Percentiles rank a stretch among this genome's conserved stretches.
Conservation (phyloP, 1,139 yeast species). For the Protomyces lactucae-debilis region DNA sequence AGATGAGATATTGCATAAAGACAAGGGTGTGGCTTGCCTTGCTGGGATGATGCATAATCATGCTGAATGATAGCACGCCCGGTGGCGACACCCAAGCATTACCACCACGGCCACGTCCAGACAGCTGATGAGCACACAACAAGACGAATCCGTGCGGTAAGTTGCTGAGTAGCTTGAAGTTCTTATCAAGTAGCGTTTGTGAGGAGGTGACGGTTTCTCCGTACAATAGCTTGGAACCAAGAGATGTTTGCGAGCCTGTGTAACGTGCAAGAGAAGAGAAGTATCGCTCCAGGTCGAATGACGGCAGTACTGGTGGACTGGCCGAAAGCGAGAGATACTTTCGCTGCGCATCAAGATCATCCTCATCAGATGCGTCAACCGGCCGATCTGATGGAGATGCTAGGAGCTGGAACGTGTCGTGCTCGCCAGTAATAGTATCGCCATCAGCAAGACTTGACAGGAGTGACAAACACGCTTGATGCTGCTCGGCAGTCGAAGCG, state of each 20-base stretch:
- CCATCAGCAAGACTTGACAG: background rate
- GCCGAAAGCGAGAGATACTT: conserved; percentile 1
- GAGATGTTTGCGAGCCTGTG: conserved; percentile 35
- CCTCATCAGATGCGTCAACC: background rate
- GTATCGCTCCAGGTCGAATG: background rate
- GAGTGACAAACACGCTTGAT: background rate
- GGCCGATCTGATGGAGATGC: background rate
- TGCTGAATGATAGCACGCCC: conserved; percentile 83
- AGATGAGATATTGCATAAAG: conserved; percentile 78
- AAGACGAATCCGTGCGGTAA: conserved; percentile 69
- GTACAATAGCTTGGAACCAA: conserved; percentile 65
- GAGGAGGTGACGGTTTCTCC: conserved; percentile 92
- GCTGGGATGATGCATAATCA: conserved; percentile 47
- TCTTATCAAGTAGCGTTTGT: conserved; percentile 67
- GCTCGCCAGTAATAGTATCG: conserved; percentile 1
- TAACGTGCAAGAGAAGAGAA: conserved; percentile 1
- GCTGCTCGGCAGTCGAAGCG: background rate
- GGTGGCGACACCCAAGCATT: conserved; percentile 93
- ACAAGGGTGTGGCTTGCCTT: conserved; percentile 54
- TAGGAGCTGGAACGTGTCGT: conserved; percentile 6
- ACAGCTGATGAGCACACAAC: conserved; percentile 54
- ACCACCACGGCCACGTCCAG: conserved; percentile 93
- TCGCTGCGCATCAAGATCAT: conserved; percentile 12
- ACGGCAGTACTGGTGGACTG: background rate
- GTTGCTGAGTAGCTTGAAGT: conserved; percentile 52